Evolutionary conservation across 75 land plant species (phyloP).

Genomic region (Adiantum capillusveneris): DNA sequence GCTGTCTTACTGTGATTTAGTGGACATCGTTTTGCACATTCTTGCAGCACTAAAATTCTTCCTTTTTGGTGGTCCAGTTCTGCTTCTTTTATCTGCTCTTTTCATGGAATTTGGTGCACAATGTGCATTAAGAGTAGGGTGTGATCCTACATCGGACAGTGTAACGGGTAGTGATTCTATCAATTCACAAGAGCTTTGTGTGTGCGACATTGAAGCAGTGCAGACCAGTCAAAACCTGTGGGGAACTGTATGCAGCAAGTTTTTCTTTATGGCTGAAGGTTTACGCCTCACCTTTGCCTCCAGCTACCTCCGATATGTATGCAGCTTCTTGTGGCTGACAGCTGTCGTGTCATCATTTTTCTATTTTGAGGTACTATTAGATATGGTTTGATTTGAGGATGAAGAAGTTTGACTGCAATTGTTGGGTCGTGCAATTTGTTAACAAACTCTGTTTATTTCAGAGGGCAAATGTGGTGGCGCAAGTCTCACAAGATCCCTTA

Average conservation of each 20-base stretch:
- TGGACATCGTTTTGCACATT: background rate
- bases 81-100: constrained; percentile 72
- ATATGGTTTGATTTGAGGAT: too few relatives aligned
- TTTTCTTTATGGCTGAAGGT: constrained; percentile 62
- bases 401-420: background rate
- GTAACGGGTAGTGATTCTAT: background rate
- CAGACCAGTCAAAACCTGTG: background rate
- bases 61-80: constrained; percentile 23
- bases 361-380: constrained; percentile 63
- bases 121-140: constrained; percentile 58
- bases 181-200: background rate
- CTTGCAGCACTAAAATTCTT: constrained; percentile 1
- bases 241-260: constrained; percentile 11
- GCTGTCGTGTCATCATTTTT: constrained; percentile 90
- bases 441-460: constrained; percentile 38
- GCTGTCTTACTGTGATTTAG: background rate
- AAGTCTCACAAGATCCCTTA: constrained; percentile 46
- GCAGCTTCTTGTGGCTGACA: constrained; percentile 78
- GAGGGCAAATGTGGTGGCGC: constrained; percentile 78
- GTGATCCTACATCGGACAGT: too few relatives aligned
- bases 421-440: too few relatives aligned
- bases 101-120: constrained; percentile 89
- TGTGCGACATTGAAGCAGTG: background rate
- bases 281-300: constrained; percentile 67
- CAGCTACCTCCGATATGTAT: constrained; percentile 61